A percentile compares a stretch with the other conserved stretches of the same genome.
Evolutionary conservation across 2,329 filamentous ascomycete genomes (phyloP).

Genomic region (Fusarium decemcellulare): DNA sequence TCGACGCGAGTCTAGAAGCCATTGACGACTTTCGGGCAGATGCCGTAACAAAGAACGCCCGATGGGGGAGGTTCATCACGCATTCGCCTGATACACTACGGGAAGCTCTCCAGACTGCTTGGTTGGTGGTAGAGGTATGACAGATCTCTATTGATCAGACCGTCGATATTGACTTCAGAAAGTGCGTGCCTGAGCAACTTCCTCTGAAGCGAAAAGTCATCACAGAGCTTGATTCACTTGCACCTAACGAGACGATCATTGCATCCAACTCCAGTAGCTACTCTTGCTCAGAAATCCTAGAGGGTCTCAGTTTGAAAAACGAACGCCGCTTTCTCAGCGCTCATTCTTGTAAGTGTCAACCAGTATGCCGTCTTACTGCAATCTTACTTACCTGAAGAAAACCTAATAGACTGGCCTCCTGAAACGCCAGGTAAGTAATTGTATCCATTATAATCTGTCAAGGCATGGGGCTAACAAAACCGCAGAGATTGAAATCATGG

Average conservation of each 20-base stretch:
- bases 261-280: slow-evolving; percentile 64
- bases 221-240: slow-evolving; percentile 54
- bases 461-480: background rate
- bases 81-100: slow-evolving; percentile 35
- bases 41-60: background rate
- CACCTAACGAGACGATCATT: slow-evolving; percentile 55
- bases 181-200: slow-evolving; percentile 62
- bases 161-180: slow-evolving; percentile 11
- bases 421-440: slow-evolving; percentile 45
- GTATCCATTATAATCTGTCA: no score
- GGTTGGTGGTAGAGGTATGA: slow-evolving; percentile 49
- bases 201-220: slow-evolving; percentile 58
- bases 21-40: slow-evolving; percentile 43
- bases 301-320: slow-evolving; percentile 52
- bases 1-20: slow-evolving; percentile 45
- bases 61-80: slow-evolving; percentile 42
- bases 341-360: slow-evolving; percentile 56
- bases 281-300: slow-evolving; percentile 58
- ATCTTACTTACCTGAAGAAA: background rate
- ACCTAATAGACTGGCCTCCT: slow-evolving; percentile 49
- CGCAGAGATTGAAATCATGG: slow-evolving; percentile 50
- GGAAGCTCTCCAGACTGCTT: slow-evolving; percentile 39
- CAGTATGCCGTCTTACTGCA: no score
- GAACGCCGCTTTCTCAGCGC: slow-evolving; percentile 56
- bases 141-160: accelerated